A percentile compares a stretch with the other conserved stretches of the same genome.
Conservation (phyloP, 257 asterid genomes). For the Osmanthus fragrans region DNA sequence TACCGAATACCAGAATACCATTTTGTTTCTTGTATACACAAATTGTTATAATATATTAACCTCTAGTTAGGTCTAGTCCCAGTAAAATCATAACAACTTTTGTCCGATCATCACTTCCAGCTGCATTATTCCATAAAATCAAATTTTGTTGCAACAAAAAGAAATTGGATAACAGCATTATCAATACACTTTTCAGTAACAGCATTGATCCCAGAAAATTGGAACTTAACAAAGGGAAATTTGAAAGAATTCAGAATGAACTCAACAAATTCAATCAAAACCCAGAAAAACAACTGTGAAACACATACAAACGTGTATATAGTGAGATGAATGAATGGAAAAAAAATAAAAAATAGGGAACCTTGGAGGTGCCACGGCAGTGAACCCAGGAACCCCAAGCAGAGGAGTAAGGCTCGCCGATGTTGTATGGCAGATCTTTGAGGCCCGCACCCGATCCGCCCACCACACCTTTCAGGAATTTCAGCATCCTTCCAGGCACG, state of each 20-base stretch:
- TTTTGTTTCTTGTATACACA: neutral
- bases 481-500: slow-evolving; percentile 54
- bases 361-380: slow-evolving; percentile 90
- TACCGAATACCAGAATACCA: neutral
- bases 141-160: neutral
- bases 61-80: neutral
- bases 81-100: neutral
- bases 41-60: neutral
- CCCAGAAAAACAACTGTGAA: neutral
- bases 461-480: slow-evolving; percentile 93
- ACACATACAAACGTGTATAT: neutral
- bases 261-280: neutral
- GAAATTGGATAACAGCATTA: slow-evolving; percentile 1
- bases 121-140: slow-evolving; percentile 5
- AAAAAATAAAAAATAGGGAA: slow-evolving; percentile 21
- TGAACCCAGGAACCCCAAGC: slow-evolving; percentile 99
- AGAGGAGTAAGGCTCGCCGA: slow-evolving; percentile 94
- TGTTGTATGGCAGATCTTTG: slow-evolving; percentile 92
- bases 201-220: slow-evolving; percentile 21
- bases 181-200: slow-evolving; percentile 1
- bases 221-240: slow-evolving; percentile 18
- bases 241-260: slow-evolving; percentile 10
- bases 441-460: slow-evolving; percentile 92
- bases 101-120: slow-evolving; percentile 2
- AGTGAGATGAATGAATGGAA: neutral